These are phyloP conservation scores for Pleoardoris graminearum DNA, from an alignment of 2,329 filamentous ascomycete genomes.

Conservation along the genomic window DNA sequence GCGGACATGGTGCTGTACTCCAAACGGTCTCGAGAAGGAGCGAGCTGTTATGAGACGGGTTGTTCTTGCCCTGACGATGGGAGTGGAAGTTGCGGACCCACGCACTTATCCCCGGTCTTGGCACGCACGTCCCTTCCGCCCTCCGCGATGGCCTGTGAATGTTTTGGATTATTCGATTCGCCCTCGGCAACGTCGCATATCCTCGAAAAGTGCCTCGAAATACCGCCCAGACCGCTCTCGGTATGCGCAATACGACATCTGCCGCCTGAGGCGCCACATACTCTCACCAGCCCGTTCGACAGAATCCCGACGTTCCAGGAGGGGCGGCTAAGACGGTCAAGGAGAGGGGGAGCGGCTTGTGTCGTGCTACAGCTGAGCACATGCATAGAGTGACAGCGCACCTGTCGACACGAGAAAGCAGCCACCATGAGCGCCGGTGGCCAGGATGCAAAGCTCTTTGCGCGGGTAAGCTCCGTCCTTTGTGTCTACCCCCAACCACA, in stretches of 20 bases:
- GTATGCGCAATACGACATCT: constrained; percentile 23
- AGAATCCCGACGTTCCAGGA: constrained; percentile 11
- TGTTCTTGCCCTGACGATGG: constrained; percentile 8
- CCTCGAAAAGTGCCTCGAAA: constrained; percentile 1
- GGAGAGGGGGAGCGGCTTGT: constrained; percentile 26
- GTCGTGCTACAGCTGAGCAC: constrained; percentile 33
- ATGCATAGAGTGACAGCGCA: constrained; percentile 33
- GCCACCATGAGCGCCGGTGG: constrained; percentile 66
- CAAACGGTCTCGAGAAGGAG: background rate
- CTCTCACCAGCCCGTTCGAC: constrained; percentile 16
- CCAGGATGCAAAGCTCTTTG: constrained; percentile 99
- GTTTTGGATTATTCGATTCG: constrained; percentile 20
- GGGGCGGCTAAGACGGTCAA: constrained; percentile 30
- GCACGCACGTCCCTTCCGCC: constrained; percentile 28
- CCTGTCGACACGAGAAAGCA: constrained; percentile 25
- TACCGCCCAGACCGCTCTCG: constrained; percentile 3
- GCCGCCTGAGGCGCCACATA: constrained; percentile 10
- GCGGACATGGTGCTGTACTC: constrained; percentile 20
- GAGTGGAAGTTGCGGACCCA: constrained; percentile 13
- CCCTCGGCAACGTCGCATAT: constrained; percentile 3
- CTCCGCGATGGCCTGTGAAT: constrained; percentile 22
- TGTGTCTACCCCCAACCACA: constrained; percentile 7
- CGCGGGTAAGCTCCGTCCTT: constrained; percentile 70
- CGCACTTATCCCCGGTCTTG: constrained; percentile 17
- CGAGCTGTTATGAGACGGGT: background rate